A percentile compares a stretch with the other conserved stretches of the same genome.
Conservation (phyloP, 345 rosid genomes). For the Pistacia integerrima region DNA sequence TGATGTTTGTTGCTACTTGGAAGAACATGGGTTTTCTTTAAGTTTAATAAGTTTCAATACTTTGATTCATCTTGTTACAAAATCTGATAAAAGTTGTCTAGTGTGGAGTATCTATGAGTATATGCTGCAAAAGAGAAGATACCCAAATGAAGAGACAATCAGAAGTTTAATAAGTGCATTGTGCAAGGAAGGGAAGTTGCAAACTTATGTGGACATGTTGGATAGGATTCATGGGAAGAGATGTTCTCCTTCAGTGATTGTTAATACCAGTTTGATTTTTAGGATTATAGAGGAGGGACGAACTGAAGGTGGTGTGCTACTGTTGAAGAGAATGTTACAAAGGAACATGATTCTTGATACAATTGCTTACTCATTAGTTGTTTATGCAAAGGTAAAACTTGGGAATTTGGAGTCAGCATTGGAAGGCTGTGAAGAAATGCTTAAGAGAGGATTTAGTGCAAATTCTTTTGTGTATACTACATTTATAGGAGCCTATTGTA, state of each 20-base stretch:
- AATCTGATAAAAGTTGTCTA: constrained; percentile 47
- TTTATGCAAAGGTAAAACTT: constrained; percentile 43
- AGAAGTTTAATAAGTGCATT: constrained; percentile 54
- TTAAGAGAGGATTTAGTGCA: constrained; percentile 58
- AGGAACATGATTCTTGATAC: constrained; percentile 71
- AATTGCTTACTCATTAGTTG: constrained; percentile 65
- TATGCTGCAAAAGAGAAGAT: constrained; percentile 48
- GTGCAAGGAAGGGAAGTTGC: constrained; percentile 77
- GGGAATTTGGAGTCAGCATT: constrained; percentile 53
- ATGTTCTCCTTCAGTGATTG: constrained; percentile 65
- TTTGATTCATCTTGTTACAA: constrained; percentile 57
- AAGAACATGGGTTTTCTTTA: constrained; percentile 48
- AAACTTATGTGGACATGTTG: constrained; percentile 45
- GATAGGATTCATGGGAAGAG: constrained; percentile 70
- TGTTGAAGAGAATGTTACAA: constrained; percentile 70
- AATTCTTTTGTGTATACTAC: constrained; percentile 63
- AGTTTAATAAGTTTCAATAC: constrained; percentile 58
- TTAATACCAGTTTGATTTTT: constrained; percentile 54
- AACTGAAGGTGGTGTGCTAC: constrained; percentile 43
- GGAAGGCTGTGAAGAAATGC: constrained; percentile 65
- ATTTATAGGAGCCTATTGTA: constrained; percentile 50
- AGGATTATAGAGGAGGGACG: constrained; percentile 57
- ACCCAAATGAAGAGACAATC: constrained; percentile 55
- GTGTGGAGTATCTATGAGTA: constrained; percentile 75
- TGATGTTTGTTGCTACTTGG: constrained; percentile 49